Evolutionary conservation across 805 yeast species (phyloP).

Genomic region (Phaffomyces antillensis): DNA sequence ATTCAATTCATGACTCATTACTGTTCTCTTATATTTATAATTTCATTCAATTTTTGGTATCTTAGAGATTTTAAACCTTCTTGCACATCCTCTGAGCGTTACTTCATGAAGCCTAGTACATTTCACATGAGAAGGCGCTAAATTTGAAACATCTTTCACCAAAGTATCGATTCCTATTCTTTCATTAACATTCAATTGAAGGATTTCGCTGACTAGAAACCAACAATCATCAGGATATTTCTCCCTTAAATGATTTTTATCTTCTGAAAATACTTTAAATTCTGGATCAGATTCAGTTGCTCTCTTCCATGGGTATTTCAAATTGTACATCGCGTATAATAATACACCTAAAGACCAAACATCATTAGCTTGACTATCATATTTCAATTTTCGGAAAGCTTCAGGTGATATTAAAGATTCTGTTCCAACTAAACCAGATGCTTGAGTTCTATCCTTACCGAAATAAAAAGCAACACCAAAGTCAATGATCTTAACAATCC

Average conservation of each 20-base stretch:
- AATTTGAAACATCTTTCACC: not conserved
- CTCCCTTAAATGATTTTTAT: not conserved
- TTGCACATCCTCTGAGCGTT: slow-evolving; percentile 8
- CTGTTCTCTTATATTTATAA: too few relatives aligned
- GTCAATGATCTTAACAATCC: slow-evolving; percentile 79
- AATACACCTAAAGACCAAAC: slow-evolving; percentile 90
- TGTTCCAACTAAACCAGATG: slow-evolving; percentile 84
- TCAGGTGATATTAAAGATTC: slow-evolving; percentile 94
- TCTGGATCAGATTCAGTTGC: slow-evolving; percentile 30
- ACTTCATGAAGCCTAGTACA: slow-evolving; percentile 5
- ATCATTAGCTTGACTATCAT: slow-evolving; percentile 74
- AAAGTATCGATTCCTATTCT: slow-evolving; percentile 11
- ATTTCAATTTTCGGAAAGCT: slow-evolving; percentile 56
- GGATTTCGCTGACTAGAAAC: not conserved
- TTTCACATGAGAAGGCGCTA: not conserved
- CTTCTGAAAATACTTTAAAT: slow-evolving; percentile 11
- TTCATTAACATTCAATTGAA: slow-evolving; percentile 5
- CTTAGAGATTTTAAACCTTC: slow-evolving; percentile 1
- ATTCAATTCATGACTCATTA: too few relatives aligned
- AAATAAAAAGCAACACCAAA: slow-evolving; percentile 84
- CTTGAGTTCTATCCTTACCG: slow-evolving; percentile 44
- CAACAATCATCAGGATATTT: slow-evolving; percentile 6
- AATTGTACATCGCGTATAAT: slow-evolving; percentile 65
- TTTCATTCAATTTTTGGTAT: not conserved
- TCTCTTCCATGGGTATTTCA: slow-evolving; percentile 40